These are phyloP conservation scores for Yarrowia yakushimensis DNA, from an alignment of 805 yeast species.

Conservation along the genomic window DNA sequence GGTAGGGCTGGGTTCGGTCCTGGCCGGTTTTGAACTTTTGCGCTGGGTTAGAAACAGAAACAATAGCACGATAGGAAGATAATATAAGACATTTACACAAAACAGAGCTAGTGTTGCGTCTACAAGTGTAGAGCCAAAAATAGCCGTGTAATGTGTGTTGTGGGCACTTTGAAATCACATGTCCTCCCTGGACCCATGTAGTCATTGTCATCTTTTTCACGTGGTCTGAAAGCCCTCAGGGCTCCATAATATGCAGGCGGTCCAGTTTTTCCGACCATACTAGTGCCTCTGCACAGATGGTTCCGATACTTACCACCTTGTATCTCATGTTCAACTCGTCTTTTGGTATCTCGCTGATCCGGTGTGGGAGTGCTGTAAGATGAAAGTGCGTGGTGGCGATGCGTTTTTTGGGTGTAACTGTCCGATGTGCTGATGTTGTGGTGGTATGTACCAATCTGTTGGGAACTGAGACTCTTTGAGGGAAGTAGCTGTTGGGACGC, in stretches of 20 bases:
- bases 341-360: neutral
- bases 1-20: neutral
- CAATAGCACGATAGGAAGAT: neutral
- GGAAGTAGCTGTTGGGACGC: neutral
- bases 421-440: neutral
- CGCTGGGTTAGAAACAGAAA: neutral
- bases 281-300: neutral
- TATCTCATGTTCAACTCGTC: neutral
- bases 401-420: neutral
- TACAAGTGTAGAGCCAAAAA: neutral
- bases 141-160: neutral
- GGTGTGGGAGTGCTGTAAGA: neutral
- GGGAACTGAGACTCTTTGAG: too few relatives aligned
- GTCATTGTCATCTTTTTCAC: neutral
- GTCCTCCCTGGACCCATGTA: too few relatives aligned
- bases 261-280: neutral
- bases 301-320: conserved; percentile 21
- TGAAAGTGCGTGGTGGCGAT: neutral
- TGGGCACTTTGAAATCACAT: too few relatives aligned
- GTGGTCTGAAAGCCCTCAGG: neutral
- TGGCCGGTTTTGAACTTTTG: neutral
- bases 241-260: neutral
- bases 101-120: neutral
- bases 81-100: too few relatives aligned
- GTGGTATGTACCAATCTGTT: neutral